These are phyloP conservation scores for Pseudocercospora crystallina DNA, from an alignment of 2,329 filamentous ascomycete species.

Conservation along the genomic window DNA sequence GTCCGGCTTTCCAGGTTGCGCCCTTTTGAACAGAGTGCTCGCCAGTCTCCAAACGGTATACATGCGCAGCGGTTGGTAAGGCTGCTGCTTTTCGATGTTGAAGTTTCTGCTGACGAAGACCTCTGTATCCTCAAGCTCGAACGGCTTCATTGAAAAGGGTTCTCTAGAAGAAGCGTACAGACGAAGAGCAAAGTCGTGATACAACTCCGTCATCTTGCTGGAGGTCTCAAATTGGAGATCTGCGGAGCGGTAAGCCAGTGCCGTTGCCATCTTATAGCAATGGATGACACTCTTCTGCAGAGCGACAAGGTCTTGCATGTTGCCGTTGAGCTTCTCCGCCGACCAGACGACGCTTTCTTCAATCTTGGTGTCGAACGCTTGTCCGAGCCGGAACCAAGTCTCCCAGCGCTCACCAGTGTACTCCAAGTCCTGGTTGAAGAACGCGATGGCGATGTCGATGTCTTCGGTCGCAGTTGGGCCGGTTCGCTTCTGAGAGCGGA, in stretches of 20 bases:
- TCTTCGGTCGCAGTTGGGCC: constrained; percentile 75
- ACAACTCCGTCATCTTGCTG: constrained; percentile 63
- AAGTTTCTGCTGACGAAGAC: constrained; percentile 52
- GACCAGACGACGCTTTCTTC: constrained; percentile 87
- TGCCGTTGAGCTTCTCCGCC: constrained; percentile 87
- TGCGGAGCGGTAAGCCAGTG: constrained; percentile 58
- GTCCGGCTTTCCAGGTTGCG: constrained; percentile 58
- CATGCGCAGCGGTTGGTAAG: constrained; percentile 58
- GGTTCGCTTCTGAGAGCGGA: constrained; percentile 74
- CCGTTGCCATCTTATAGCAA: constrained; percentile 69
- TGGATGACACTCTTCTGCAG: constrained; percentile 80
- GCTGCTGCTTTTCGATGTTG: constrained; percentile 56
- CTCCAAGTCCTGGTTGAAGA: constrained; percentile 78
- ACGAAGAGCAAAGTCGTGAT: constrained; percentile 66
- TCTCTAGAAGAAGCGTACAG: constrained; percentile 68
- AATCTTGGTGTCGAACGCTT: constrained; percentile 83
- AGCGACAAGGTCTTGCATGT: constrained; percentile 69
- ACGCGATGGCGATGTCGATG: constrained; percentile 75
- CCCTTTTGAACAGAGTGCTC: constrained; percentile 59
- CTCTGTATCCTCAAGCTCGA: constrained; percentile 60
- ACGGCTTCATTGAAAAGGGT: constrained; percentile 67
- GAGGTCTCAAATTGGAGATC: constrained; percentile 55
- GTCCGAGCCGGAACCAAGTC: constrained; percentile 83
- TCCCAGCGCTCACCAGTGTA: constrained; percentile 83
- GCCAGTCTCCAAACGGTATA: constrained; percentile 67